Base-by-base conservation (phyloP, 2,329 filamentous ascomycete species). In the Ceratocystis huliohia region DNA sequence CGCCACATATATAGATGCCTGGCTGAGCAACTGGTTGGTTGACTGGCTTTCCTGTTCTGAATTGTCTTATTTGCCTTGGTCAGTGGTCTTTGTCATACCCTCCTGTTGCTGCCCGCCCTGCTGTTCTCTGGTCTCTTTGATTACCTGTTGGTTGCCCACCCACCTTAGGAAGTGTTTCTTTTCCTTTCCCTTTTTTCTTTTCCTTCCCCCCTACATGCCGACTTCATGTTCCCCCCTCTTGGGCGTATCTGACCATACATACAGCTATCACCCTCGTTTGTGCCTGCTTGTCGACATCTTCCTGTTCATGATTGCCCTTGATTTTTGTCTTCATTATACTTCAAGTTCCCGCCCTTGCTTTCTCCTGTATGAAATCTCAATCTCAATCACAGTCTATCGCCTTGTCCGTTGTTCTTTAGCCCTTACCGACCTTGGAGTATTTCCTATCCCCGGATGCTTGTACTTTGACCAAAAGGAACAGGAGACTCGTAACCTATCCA, bases 141-240 rank as follows among this genome's bases (percentile, higher is more conserved):
- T 37, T 59, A 59, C n/a, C 17, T n/a, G 13, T 59, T 59, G 56
- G 56, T 37, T 59, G 56, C 56, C 56, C 56, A 37, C 56, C 17
- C 56, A 37, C 28, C 17, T 20, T 3, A n/a, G 1, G 17, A 33
- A 7, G 56, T 15, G 30, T 37, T 59, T 33, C 28, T 37, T 30
- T 33, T 57, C n/a, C 53, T 57, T 37, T 59, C 13, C 33, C 17
- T 37, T 30, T 37, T 7, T 59, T n/a, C 56, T 8, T 8, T 37
- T 3, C 5, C 30, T 37, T 3, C 8, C 22, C 13, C 13, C 5
- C 4, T 22, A 15, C 28, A 8, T 10, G 56, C 25, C 56, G 6
- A 41, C 33, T 30, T 59, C 30, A 17, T 37, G 13, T 33, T 13
- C 25, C 3, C 30, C 28, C 8, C 17, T n/a, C 4, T 7, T 59